Base-by-base conservation (phyloP, 257 asterid genomes). In the Capsicum rhomboideum region DNA sequence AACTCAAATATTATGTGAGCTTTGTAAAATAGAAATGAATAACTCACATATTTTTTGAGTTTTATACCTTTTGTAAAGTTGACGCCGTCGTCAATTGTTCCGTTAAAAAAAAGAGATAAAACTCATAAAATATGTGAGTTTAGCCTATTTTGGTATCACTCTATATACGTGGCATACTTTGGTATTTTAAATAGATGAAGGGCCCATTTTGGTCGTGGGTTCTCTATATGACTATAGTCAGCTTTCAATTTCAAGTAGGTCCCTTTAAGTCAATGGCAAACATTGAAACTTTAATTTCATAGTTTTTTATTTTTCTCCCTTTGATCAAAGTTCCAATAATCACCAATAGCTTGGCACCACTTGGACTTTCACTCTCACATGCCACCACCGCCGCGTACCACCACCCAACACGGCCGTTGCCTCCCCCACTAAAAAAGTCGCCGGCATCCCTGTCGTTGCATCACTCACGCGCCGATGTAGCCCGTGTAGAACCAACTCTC, bases 241-340 rank as follows among this genome's bases (percentile, higher is more conserved):
- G 89, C 88, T 82, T 77, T 86, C 87, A 56, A 82, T 75, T 49
- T 75, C 44, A 75, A 26, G 61, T 50, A 82, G 85, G 86, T 21
- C 86, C 85, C 66, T 50, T 55, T 28, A 84, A 91, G 96, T 92
- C 93, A 92, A 93, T 83, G 93, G 69, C 88, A 83, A 74, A 85
- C 81, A 85, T 82, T 87, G 87, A 89, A 88, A 85, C 86, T 77
- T 63, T 83, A 83, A 85, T 92, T 53, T 89, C 91, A 66, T 66
- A 66, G 11, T 14, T 87, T 90, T 87, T 66, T 75, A 84, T 52
- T 40, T 74, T 20, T 13, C 80, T 46, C 53, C 54, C 88, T 88
- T 84, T 74, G 85, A 5, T 85, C 91, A 84, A 85, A 87, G 85
- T 87, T 92, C 94, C 85, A 90, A 82, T 91, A 80, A 88, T 79